A percentile compares a stretch with the other conserved stretches of the same genome.
These are phyloP conservation scores for Colletotrichum sp. DNA, from an alignment of 2,329 filamentous ascomycete genomes.

Conservation along the genomic window DNA sequence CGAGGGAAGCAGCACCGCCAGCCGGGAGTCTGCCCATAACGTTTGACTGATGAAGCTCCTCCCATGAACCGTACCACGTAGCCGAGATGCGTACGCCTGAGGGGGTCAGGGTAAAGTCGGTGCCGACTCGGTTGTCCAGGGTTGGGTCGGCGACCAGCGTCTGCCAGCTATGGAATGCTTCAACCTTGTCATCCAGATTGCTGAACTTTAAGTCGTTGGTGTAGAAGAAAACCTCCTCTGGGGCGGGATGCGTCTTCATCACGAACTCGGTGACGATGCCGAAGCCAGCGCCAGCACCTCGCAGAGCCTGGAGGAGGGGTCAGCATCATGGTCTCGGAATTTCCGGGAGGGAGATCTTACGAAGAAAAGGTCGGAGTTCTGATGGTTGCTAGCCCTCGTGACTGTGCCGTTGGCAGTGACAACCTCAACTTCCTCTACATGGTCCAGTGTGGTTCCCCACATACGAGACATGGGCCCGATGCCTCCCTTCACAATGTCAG, in stretches of 20 bases:
- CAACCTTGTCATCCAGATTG: slow-evolving; percentile 44
- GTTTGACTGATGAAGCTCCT: slow-evolving; percentile 50
- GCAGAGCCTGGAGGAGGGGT: slow-evolving; percentile 23
- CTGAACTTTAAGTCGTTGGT: slow-evolving; percentile 51
- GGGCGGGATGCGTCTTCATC: slow-evolving; percentile 40
- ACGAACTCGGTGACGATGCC: slow-evolving; percentile 34
- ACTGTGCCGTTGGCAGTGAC: slow-evolving; percentile 32
- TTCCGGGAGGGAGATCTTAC: background rate
- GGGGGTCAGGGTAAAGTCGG: slow-evolving; percentile 51
- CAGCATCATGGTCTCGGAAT: too few species aligned
- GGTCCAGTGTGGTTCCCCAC: slow-evolving; percentile 62
- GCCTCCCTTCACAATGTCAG: slow-evolving; percentile 47
- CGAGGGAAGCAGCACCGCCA: slow-evolving; percentile 42
- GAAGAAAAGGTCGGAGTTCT: slow-evolving; percentile 33
- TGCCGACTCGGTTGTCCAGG: slow-evolving; percentile 55
- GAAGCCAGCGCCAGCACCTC: slow-evolving; percentile 43
- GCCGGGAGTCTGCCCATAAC: slow-evolving; percentile 45
- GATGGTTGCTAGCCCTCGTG: slow-evolving; percentile 17
- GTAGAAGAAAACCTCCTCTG: slow-evolving; percentile 53
- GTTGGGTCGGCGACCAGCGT: slow-evolving; percentile 49
- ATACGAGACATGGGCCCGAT: slow-evolving; percentile 61
- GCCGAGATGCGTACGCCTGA: slow-evolving; percentile 54
- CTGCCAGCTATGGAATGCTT: slow-evolving; percentile 56
- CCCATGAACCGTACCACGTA: slow-evolving; percentile 57
- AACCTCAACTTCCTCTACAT: slow-evolving; percentile 48